phyloP scores from a whole-genome alignment of 2,329 filamentous ascomycete species.

The Cyphellophora attinorum region DNA sequence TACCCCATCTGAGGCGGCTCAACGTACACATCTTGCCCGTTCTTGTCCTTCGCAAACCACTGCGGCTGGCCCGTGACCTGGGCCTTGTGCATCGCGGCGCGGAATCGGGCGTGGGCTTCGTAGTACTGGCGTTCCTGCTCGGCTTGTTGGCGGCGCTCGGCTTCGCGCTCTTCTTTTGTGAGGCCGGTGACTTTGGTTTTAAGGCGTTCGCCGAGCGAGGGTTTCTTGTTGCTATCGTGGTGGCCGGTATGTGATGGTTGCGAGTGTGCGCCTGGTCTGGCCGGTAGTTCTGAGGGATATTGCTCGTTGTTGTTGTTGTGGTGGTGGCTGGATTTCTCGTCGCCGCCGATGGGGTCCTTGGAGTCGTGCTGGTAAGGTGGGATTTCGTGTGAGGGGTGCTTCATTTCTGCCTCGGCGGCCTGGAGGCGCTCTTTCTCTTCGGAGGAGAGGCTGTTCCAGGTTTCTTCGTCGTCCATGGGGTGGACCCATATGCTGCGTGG shows the following conservation, averaged over 20 bases:
- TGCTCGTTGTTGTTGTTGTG: not conserved
- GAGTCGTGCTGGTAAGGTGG: slow-evolving; percentile 13
- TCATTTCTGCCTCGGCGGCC: slow-evolving; percentile 18
- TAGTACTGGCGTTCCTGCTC: slow-evolving; percentile 44
- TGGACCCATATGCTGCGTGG: slow-evolving; percentile 53
- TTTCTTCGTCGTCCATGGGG: slow-evolving; percentile 50
- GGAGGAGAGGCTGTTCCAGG: slow-evolving; percentile 37
- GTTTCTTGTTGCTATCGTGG: slow-evolving; percentile 20
- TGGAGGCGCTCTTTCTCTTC: slow-evolving; percentile 41
- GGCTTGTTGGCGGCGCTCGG: slow-evolving; percentile 35
- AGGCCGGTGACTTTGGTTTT: slow-evolving; percentile 51
- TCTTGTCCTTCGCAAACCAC: slow-evolving; percentile 42
- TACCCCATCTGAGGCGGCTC: slow-evolving; percentile 39
- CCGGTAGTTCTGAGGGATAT: slow-evolving; percentile 3
- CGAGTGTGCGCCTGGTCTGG: slow-evolving; percentile 6
- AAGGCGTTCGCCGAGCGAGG: slow-evolving; percentile 44
- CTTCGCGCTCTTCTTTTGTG: slow-evolving; percentile 46
- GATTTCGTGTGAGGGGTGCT: slow-evolving; percentile 30
- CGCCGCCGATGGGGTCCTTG: slow-evolving; percentile 5
- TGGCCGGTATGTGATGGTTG: not conserved
- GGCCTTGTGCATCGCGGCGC: slow-evolving; percentile 42
- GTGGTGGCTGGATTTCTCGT: slow-evolving; percentile 10
- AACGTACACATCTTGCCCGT: slow-evolving; percentile 49
- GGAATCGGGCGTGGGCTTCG: slow-evolving; percentile 39
- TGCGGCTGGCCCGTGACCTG: slow-evolving; percentile 48